Conservation (phyloP, 805 yeast genomes). For the Wickerhamiella spandovensis region DNA sequence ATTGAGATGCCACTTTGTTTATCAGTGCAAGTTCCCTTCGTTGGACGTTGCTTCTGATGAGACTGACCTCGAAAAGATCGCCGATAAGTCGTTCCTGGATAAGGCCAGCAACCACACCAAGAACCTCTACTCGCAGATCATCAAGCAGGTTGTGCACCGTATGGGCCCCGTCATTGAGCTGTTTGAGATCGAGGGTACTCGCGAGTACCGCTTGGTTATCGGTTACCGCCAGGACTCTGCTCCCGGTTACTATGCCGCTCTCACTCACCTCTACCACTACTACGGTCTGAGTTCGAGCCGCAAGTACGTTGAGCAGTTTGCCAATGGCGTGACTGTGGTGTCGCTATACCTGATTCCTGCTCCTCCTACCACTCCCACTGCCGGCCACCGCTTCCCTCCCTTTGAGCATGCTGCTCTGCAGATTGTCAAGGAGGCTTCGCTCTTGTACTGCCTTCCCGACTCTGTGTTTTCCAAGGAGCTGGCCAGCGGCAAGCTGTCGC, state of each 20-base stretch:
- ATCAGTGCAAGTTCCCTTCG: conserved; percentile 47
- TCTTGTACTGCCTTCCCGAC: conserved; percentile 82
- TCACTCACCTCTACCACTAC: conserved; percentile 75
- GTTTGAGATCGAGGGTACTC: conserved; percentile 61
- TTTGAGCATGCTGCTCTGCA: conserved; percentile 73
- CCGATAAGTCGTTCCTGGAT: conserved; percentile 65
- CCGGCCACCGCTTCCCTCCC: conserved; percentile 27
- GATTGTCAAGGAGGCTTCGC: conserved; percentile 85
- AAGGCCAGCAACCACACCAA: conserved; percentile 75
- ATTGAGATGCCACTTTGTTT: conserved; percentile 68
- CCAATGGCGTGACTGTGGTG: conserved; percentile 74
- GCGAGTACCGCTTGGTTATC: conserved; percentile 77
- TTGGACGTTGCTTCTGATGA: conserved; percentile 25
- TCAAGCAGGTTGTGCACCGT: conserved; percentile 52
- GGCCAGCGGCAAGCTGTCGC: conserved; percentile 62
- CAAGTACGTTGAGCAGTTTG: conserved; percentile 87
- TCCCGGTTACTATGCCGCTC: conserved; percentile 75
- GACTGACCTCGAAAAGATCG: conserved; percentile 49
- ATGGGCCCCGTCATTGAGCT: conserved; percentile 91
- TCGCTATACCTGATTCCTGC: conserved; percentile 72
- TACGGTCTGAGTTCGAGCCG: conserved; percentile 74
- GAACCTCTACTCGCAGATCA: conserved; percentile 56
- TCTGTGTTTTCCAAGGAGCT: conserved; percentile 66
- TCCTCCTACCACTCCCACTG: conserved; percentile 29
- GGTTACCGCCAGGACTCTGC: conserved; percentile 79